Conservation (phyloP, 2,329 filamentous ascomycete genomes). For the Talaromyces sp. region DNA sequence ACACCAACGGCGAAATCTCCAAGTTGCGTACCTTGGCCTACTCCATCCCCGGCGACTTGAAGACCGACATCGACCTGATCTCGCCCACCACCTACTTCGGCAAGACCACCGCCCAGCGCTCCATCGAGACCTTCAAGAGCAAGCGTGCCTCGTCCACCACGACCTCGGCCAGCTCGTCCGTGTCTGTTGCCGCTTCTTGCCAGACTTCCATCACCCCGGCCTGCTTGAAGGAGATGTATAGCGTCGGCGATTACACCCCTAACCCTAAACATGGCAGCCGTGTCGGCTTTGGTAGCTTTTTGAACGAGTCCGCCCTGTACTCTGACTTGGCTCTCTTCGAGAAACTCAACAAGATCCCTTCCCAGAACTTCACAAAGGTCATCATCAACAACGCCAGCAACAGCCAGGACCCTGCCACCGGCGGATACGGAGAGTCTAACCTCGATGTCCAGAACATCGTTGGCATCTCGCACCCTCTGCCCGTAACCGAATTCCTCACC, state of each 20-base stretch:
- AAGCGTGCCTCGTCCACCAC: constrained; percentile 6
- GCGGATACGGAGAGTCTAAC: constrained; percentile 51
- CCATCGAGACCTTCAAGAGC: constrained; percentile 5
- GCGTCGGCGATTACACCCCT: constrained; percentile 42
- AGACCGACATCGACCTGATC: constrained; percentile 40
- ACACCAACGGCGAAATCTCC: constrained; percentile 33
- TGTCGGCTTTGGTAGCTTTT: constrained; percentile 47
- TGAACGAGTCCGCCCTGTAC: constrained; percentile 46
- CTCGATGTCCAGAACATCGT: constrained; percentile 59
- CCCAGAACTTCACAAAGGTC: constrained; percentile 51
- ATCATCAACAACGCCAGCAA: constrained; percentile 53
- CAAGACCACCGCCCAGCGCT: constrained; percentile 18
- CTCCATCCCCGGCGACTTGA: constrained; percentile 35
- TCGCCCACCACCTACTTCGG: constrained; percentile 50
- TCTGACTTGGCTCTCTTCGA: constrained; percentile 41
- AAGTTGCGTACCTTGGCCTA: constrained; percentile 40
- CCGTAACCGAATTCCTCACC: constrained; percentile 51
- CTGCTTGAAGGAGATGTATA: constrained; percentile 47
- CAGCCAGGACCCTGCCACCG: constrained; percentile 36
- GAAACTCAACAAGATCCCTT: constrained; percentile 34
- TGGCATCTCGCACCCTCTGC: constrained; percentile 50
- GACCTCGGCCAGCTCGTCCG: constrained; percentile 2
- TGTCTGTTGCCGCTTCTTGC: constrained; percentile 21
- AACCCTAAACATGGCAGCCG: constrained; percentile 41
- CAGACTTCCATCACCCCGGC: constrained; percentile 37